These are phyloP conservation scores for Hypoxylon sp. DNA, from an alignment of 2,329 filamentous ascomycete genomes.

Conservation along the genomic window DNA sequence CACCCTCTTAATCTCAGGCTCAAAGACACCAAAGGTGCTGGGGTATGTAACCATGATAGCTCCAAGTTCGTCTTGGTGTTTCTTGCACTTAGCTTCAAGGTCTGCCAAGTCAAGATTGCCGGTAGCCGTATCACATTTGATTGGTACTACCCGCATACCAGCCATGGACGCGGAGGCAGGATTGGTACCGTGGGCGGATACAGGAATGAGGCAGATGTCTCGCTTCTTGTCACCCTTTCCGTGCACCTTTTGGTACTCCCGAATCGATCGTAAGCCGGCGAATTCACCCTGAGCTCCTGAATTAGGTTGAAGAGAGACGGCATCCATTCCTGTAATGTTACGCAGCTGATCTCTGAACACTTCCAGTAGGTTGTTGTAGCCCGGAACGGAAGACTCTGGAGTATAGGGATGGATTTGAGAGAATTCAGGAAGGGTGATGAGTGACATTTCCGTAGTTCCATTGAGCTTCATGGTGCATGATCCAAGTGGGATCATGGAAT, in stretches of 20 bases:
- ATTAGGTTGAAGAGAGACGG: constrained; percentile 91
- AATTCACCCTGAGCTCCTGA: constrained; percentile 97
- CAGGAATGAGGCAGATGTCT: constrained; percentile 92
- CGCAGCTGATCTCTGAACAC: constrained; percentile 79
- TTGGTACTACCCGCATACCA: constrained; percentile 89
- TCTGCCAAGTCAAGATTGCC: constrained; percentile 91
- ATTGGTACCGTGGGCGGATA: constrained; percentile 95
- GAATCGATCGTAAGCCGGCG: constrained; percentile 85
- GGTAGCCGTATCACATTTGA: constrained; percentile 88
- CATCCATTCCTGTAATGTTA: constrained; percentile 87
- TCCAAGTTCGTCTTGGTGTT: constrained; percentile 83
- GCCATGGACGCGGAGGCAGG: constrained; percentile 95
- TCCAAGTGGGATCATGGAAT: constrained; percentile 97
- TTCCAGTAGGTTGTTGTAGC: constrained; percentile 75
- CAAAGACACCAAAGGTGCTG: constrained; percentile 93
- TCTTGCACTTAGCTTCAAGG: constrained; percentile 86
- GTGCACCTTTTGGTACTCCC: constrained; percentile 79
- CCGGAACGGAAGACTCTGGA: constrained; percentile 67
- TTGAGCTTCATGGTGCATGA: constrained; percentile 99
- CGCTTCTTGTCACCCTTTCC: constrained; percentile 70
- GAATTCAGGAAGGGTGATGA: constrained; percentile 79
- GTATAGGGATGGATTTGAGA: constrained; percentile 84
- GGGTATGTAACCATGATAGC: constrained; percentile 98
- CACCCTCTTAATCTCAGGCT: constrained; percentile 85
- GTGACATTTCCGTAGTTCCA: constrained; percentile 90